A percentile compares a stretch with the other conserved stretches of the same genome.
Conservation (phyloP, 768 basidiomycete genomes). For the Obba rivulosa region DNA sequence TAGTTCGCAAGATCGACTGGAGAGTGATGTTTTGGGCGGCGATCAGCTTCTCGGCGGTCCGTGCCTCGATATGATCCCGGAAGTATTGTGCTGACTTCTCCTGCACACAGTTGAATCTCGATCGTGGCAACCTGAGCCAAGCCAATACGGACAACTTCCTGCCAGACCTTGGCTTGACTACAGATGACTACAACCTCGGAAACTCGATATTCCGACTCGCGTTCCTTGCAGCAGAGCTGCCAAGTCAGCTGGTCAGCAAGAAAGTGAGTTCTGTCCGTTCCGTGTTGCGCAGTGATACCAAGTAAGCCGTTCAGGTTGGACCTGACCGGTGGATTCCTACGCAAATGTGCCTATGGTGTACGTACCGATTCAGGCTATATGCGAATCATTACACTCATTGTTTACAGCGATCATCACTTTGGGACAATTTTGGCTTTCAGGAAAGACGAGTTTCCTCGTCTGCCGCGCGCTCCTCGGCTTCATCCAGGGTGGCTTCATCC, state of each 20-base stretch:
- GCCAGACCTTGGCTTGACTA: constrained; percentile 49
- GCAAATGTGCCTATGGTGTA: constrained; percentile 34
- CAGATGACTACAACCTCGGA: constrained; percentile 31
- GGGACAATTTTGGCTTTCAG: constrained; percentile 52
- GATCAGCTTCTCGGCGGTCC: constrained; percentile 47
- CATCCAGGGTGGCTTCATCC: constrained; percentile 42
- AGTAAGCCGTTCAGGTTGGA: constrained; percentile 23
- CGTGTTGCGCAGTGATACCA: not conserved
- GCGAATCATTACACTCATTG: constrained; percentile 27
- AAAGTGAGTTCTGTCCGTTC: constrained; percentile 25
- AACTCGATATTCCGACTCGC: constrained; percentile 13
- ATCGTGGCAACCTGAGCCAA: constrained; percentile 51
- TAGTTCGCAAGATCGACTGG: constrained; percentile 52
- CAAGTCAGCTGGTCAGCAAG: constrained; percentile 58
- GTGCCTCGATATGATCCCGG: constrained; percentile 25
- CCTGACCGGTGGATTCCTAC: constrained; percentile 59
- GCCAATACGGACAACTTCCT: constrained; percentile 65
- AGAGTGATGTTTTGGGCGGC: constrained; percentile 53
- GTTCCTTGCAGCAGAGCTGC: constrained; percentile 39
- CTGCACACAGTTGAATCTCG: constrained; percentile 24
- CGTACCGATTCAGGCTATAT: not conserved
- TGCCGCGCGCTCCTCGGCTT: constrained; percentile 35
- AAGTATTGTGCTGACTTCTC: not conserved
- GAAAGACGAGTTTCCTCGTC: constrained; percentile 43
- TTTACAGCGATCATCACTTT: constrained; percentile 45